Evolutionary conservation across 345 rosid genomes (phyloP), one percentile per base, ranked within the genome.

Genomic region (Salix koriyanagi): DNA sequence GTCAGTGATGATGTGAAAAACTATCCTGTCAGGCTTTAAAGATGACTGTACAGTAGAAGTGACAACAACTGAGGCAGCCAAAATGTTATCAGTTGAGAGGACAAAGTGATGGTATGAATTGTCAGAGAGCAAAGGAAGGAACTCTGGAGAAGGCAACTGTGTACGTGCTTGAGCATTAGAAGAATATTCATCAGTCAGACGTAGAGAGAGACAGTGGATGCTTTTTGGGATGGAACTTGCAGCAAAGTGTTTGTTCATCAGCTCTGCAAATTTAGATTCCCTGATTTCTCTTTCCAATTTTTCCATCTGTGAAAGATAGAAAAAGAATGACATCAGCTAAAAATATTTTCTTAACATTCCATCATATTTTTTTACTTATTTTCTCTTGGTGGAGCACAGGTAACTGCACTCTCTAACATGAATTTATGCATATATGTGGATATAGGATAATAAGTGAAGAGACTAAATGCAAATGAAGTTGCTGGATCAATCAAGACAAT

Each of bases 1-100:
- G 86, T 96, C 99, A 28, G 99, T 96, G 77, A 96, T 92, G 83
- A 96, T 81, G 76, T 96, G 99, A 80, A 96, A 96, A 71, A 96
- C 99, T 76, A 96, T 90, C 84, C 88, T 96, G 75, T 91, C 97
- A 34, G 99, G 99, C 76, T 84, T 85, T 77, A 88, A 74, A 80
- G 98, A 94, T 79, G 98, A 90, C 82, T 87, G 91, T 71, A 94
- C 86, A 61, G 99, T 76, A 77, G 99, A 96, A 78, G 89, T 78
- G 85, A 96, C 97, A 82, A 96, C 99, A 73, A 96, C 99, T 67
- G 99, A 94, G 77, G 98, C 98, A 78, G 99, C 99, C 89, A 96
- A 85, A 74, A 96, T 91, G 81, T 96, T 96, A 83, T 96, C 99
- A 11, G 99, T 94, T 65, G 99, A 77, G 80, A 96, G 82, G 72